Base-by-base conservation (phyloP, 805 yeast genomes). In the Candida fluviatilis region DNA sequence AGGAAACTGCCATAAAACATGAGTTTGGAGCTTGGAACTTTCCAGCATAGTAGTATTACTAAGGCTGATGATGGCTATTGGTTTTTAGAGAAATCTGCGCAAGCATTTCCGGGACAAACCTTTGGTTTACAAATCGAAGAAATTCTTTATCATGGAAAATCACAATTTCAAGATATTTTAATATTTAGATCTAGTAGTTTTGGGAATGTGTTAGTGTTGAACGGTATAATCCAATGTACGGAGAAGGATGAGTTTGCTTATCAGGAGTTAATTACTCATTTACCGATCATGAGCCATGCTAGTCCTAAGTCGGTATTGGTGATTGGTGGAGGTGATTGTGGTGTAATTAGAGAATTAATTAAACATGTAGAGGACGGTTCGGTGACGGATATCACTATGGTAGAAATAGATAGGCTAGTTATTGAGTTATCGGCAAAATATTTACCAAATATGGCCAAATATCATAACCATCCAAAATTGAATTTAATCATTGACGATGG, bases 291-390 rank as follows among this genome's bases (percentile, higher is more conserved):
- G 75, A 65, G 86, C 8, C 97, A 89, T 62, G 76, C 78, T 3
- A 53, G 69, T 30, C 96, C 97, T 1, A 76, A 75, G 49, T 75
- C 72, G 38, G 95, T 88, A 7, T 73, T 89, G 36, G 93, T 89
- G 21, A 85, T 89, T 51, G 97, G 97, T 18, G 97, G 97, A 18
- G 97, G 97, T 31, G 97, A 89, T 59, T 95, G 97, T 47, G 97
- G 97, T 44, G 96, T 89, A 15, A 65, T 90, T 26, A 75, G 97
- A 52, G 97, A 89, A 59, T 81, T 86, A 13, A 78, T 87, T 33
- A 90, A 89, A 62, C 91, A 84, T 54, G 50, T 64, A 21, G 59
- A 58, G 11, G 66, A 67, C 28, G 68, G 72, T 4, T 66, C 73
- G 32, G 73, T 82, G 3, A 82, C 83, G 47, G 60, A 66, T 34